Evolutionary conservation across 305 asterid genomes (phyloP).

Genomic region (Solanum hybrid): DNA sequence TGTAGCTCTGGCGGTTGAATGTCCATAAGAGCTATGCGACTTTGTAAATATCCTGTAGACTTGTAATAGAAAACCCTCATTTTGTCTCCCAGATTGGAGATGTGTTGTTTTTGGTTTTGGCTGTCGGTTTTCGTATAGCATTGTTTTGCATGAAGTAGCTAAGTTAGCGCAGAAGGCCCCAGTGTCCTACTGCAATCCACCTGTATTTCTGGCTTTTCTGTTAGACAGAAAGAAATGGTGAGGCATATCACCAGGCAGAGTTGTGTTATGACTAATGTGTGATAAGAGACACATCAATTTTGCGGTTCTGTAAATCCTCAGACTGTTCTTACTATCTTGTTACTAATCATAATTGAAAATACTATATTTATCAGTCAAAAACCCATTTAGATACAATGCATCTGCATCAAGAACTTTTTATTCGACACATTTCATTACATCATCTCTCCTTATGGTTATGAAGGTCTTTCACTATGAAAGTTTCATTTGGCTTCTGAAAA

Average conservation of each 20-base stretch:
- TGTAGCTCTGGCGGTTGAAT: not conserved
- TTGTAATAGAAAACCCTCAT: not conserved
- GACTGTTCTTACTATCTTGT: not conserved
- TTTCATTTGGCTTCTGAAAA: not conserved
- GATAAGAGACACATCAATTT: not conserved
- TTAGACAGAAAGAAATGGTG: not conserved
- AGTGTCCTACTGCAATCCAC: not conserved
- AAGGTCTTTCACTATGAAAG: not conserved
- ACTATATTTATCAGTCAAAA: not conserved
- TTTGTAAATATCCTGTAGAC: not conserved
- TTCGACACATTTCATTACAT: not conserved
- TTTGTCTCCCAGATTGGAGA: not conserved
- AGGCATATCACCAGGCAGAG: not conserved
- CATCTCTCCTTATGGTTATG: not conserved
- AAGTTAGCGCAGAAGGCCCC: not conserved
- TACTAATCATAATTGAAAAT: not conserved
- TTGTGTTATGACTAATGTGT: not conserved
- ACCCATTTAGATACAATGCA: not conserved
- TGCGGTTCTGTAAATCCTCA: not conserved
- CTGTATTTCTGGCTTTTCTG: not conserved
- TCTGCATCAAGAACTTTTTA: not conserved
- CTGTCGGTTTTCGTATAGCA: not conserved
- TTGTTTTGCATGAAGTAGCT: not conserved
- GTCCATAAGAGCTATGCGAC: not conserved
- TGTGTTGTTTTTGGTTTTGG: not conserved